phyloP scores from a whole-genome alignment of 495 filamentous ascomycete species.

The Lophiotrema nucula region DNA sequence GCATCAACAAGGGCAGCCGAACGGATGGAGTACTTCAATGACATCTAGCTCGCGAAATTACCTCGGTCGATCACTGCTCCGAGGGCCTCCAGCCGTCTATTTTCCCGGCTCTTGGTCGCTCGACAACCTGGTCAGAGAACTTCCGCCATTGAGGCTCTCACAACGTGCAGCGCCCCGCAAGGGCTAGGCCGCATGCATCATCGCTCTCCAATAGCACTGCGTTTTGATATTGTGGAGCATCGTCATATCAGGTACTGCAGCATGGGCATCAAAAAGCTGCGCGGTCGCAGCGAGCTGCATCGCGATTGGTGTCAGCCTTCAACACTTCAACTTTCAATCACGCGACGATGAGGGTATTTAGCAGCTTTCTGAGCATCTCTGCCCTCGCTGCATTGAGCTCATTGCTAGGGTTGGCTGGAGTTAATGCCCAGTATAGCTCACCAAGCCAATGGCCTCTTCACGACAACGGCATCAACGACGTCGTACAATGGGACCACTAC shows the following conservation, averaged over 20 bases:
- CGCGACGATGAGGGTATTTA: not conserved
- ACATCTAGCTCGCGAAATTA: too few relatives aligned
- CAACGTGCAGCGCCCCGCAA: not conserved
- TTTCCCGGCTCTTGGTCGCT: slow-evolving; percentile 11
- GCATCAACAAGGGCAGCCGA: too few relatives aligned
- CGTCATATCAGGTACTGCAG: not conserved
- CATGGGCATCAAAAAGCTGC: not conserved
- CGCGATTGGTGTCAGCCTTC: not conserved
- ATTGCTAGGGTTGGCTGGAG: not conserved
- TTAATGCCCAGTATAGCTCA: slow-evolving; percentile 2
- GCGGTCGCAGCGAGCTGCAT: not conserved
- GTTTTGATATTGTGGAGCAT: too few relatives aligned
- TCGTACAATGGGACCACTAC: slow-evolving; percentile 59
- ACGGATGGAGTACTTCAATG: too few relatives aligned
- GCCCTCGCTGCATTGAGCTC: not conserved
- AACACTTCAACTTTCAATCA: not conserved
- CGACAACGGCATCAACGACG: slow-evolving; percentile 51
- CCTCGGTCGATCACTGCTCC: too few relatives aligned
- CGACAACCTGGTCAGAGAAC: not conserved
- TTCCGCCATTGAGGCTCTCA: not conserved
- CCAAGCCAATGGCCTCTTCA: slow-evolving; percentile 48
- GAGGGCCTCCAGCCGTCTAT: too few relatives aligned
- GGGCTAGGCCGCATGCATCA: not conserved
- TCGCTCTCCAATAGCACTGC: too few relatives aligned
- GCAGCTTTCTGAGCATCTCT: not conserved